Evolutionary conservation across 805 yeast species (phyloP).

Genomic region (Scheffersomyces coipomensis): DNA sequence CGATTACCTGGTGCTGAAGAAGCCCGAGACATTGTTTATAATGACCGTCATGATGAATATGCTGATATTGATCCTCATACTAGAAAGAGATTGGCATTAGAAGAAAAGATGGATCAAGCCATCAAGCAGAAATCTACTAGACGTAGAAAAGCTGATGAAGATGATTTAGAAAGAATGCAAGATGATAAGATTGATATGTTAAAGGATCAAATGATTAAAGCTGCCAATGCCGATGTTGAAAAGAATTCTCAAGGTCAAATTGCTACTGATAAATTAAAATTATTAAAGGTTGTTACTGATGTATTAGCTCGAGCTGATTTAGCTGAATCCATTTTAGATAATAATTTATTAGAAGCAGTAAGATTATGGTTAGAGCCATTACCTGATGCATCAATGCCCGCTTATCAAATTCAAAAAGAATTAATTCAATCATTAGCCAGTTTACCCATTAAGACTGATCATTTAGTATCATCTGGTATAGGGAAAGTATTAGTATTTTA

Average conservation of each 20-base stretch:
- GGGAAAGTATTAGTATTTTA: conserved; percentile 94
- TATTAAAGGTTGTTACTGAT: conserved; percentile 76
- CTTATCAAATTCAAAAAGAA: conserved; percentile 91
- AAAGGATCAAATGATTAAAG: conserved; percentile 86
- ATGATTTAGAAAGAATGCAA: conserved; percentile 91
- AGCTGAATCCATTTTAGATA: conserved; percentile 91
- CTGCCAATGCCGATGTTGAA: conserved; percentile 74
- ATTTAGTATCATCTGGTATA: conserved; percentile 88
- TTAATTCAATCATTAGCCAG: conserved; percentile 70
- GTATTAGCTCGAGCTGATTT: conserved; percentile 77
- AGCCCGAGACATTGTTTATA: conserved; percentile 8
- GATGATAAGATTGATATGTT: conserved; percentile 83
- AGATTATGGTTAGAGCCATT: conserved; percentile 97
- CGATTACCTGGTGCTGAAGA: background rate
- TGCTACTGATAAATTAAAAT: conserved; percentile 73
- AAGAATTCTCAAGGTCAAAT: conserved; percentile 59
- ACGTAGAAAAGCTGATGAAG: conserved; percentile 77
- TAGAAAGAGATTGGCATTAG: conserved; percentile 70
- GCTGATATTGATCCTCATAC: conserved; percentile 33
- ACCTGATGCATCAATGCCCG: conserved; percentile 98
- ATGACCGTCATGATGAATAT: conserved; percentile 7
- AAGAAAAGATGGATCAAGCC: conserved; percentile 76
- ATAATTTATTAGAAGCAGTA: conserved; percentile 87
- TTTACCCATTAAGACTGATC: conserved; percentile 93
- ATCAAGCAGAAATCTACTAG: conserved; percentile 60